Conservation (phyloP, 2,329 filamentous ascomycete species). For the Mycocentrospora acerina region DNA sequence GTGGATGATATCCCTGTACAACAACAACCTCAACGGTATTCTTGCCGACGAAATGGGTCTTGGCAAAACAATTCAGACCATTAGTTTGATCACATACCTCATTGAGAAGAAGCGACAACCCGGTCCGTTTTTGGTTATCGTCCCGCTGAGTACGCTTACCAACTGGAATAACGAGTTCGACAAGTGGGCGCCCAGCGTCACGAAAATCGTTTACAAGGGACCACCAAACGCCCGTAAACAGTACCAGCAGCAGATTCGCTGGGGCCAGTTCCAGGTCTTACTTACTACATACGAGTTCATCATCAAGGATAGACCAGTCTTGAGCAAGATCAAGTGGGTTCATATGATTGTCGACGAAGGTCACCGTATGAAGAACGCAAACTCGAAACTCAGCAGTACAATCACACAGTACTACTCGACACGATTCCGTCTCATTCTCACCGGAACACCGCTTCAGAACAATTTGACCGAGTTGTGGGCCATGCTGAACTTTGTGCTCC, state of each 20-base stretch:
- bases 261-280: conserved; percentile 92
- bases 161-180: conserved; percentile 99
- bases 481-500: conserved; percentile 95
- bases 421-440: conserved; percentile 93
- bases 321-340: conserved; percentile 99
- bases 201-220: conserved; percentile 93
- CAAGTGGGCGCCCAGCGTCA: conserved; percentile 91
- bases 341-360: conserved; percentile 99
- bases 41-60: conserved; percentile 99
- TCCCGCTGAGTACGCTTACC: conserved; percentile 92
- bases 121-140: conserved; percentile 93
- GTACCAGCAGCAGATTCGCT: conserved; percentile 91
- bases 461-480: conserved; percentile 96
- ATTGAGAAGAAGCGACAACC: conserved; percentile 93
- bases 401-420: conserved; percentile 95
- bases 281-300: conserved; percentile 99
- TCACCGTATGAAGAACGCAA: conserved; percentile 98
- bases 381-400: conserved; percentile 93
- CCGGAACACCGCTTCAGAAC: conserved; percentile 95
- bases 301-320: conserved; percentile 93
- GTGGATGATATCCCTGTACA: conserved; percentile 99
- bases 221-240: conserved; percentile 84
- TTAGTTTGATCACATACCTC: conserved; percentile 94
- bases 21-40: conserved; percentile 99
- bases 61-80: conserved; percentile 98